Conservation (phyloP, 805 yeast genomes). For the Kodamaea kakaduensis region DNA sequence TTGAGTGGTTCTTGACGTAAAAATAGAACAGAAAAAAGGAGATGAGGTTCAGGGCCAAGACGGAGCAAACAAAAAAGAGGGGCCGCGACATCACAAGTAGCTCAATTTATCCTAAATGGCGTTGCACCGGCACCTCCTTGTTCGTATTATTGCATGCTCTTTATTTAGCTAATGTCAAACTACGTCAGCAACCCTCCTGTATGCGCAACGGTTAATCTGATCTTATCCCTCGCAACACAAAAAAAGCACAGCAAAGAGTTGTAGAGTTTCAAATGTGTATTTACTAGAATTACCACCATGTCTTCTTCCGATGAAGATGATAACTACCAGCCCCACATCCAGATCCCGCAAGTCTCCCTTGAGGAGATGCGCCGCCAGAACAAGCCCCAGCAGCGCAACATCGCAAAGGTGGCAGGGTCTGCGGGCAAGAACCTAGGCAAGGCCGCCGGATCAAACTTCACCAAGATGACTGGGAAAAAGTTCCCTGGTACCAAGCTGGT, state of each 20-base stretch:
- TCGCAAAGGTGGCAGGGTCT: constrained; percentile 20
- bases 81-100: too few species aligned
- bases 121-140: too few species aligned
- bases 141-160: too few species aligned
- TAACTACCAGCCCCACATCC: constrained; percentile 23
- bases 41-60: too few species aligned
- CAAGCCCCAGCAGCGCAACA: constrained; percentile 13
- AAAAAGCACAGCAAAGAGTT: background rate
- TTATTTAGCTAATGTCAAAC: too few species aligned
- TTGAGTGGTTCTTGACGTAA: too few species aligned
- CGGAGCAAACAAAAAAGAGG: too few species aligned
- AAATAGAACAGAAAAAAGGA: too few species aligned
- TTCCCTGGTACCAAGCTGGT: constrained; percentile 21
- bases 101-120: too few species aligned
- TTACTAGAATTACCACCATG: constrained; percentile 1
- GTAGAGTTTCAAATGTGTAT: background rate
- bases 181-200: constrained; percentile 2
- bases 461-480: constrained; percentile 18
- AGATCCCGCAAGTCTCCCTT: constrained; percentile 27
- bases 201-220: background rate
- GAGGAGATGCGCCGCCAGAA: constrained; percentile 14
- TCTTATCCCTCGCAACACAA: background rate
- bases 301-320: constrained; percentile 30
- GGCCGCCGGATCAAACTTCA: constrained; percentile 6
- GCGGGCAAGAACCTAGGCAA: constrained; percentile 11